phyloP scores from a whole-genome alignment of 1,284 basidiomycete species.

The Coriolopsis trogii region DNA sequence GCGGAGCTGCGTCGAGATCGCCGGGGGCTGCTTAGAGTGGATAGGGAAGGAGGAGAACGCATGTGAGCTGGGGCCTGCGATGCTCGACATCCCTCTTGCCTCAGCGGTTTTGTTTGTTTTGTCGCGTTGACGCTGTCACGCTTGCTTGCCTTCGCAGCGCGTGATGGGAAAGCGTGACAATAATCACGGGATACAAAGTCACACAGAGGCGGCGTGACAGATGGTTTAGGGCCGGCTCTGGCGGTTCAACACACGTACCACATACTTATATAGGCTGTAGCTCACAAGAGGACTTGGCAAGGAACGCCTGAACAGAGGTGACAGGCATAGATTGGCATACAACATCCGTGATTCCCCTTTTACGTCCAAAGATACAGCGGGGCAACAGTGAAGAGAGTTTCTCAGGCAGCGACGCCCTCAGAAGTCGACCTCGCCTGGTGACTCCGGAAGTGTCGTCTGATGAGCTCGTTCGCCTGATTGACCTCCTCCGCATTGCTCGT shows the following conservation, averaged over 20 bases:
- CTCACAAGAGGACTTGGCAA: too few relatives aligned
- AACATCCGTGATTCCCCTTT: too few relatives aligned
- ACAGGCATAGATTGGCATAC: too few relatives aligned
- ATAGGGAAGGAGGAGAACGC: conserved; percentile 33
- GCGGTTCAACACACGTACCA: neutral
- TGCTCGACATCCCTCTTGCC: conserved; percentile 58
- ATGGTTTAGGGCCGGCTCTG: conserved; percentile 42
- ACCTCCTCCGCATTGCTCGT: conserved; percentile 79
- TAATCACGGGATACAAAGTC: neutral
- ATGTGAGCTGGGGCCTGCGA: conserved; percentile 37
- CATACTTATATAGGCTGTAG: too few relatives aligned
- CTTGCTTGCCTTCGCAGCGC: conserved; percentile 34
- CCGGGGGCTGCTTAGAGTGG: conserved; percentile 14
- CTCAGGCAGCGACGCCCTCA: neutral
- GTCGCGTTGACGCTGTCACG: conserved; percentile 47
- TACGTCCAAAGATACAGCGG: too few relatives aligned
- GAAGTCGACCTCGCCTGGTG: conserved; percentile 11
- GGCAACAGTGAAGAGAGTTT: too few relatives aligned
- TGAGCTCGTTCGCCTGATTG: conserved; percentile 58
- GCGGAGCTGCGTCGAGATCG: conserved; percentile 21
- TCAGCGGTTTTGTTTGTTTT: conserved; percentile 44
- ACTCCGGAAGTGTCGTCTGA: conserved; percentile 19
- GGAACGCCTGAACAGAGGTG: too few relatives aligned
- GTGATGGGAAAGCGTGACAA: conserved; percentile 36
- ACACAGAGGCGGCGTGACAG: neutral